Evolutionary conservation across 371 early-diverging fungal species (phyloP), one percentile per base, ranked within the genome.

Genomic region (Apophysomyces elegans): DNA sequence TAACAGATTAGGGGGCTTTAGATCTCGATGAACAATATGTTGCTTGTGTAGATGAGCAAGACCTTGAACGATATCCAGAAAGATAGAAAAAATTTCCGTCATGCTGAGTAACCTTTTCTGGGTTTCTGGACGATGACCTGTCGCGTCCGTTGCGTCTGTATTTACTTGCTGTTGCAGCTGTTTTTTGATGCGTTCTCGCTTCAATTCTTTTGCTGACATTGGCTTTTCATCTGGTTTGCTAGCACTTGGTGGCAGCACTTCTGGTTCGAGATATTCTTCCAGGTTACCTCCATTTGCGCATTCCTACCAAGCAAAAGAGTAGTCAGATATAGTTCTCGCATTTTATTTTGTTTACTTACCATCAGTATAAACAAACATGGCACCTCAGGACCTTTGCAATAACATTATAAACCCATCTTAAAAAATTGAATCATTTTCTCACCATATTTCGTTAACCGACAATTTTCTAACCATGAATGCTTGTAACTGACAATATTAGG

Each of bases 361-460:
- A 98, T 98, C 7, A 98, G 77, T 37, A 98, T 96, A 69, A 97
- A 98, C 12, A 98, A 81, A 61, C 94, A 95, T 0, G 99, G 97
- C 0, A 98, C 93, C 64, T 86, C 83, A 0, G 99, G 99, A 2
- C 88, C 81, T 77, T 7, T 45, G 16, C 8, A 26, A 26, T 26
- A 26, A 26, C 32, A 26, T 26, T 26, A 58, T 12, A 13, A 39
- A 21, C 4, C n/a, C 21, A 61, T 45, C 16, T 58, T 9, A 35
- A 32, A 61, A 5, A 46, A 43, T 16, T 67, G 26, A 16, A 14
- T 7, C 16, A 26, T 7, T 61, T 63, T 14, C 21, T 66, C 72
- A 80, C 92, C 94, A 84, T 96, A 97, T 9, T 74, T 72, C 18
- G 92, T 88, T 2, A 93, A 71, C 56, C 87, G 89, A 68, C 89